Conservation (phyloP, 2,329 filamentous ascomycete genomes). For the Anisogramma anomala region DNA sequence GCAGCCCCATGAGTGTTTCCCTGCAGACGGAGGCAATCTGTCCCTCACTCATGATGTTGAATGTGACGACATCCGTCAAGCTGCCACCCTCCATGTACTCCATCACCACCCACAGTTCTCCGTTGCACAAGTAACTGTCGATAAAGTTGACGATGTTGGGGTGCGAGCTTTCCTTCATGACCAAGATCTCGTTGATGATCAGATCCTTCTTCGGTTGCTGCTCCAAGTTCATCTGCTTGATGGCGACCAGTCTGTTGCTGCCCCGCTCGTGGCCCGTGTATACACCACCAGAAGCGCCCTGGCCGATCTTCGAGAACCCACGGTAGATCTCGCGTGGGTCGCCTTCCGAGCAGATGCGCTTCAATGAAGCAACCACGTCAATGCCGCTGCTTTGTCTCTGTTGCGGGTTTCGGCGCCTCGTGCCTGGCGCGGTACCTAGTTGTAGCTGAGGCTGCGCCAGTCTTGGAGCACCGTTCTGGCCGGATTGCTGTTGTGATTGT, state of each 20-base stretch:
- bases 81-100: constrained; percentile 99
- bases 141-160: constrained; percentile 99
- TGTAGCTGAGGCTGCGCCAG: constrained; percentile 21
- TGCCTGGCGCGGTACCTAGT: constrained; percentile 32
- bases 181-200: constrained; percentile 97
- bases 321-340: constrained; percentile 84
- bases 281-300: constrained; percentile 92
- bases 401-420: constrained; percentile 60
- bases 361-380: constrained; percentile 73
- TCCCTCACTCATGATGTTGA: constrained; percentile 97
- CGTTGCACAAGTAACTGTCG: constrained; percentile 81
- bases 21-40: constrained; percentile 94
- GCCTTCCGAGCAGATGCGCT: constrained; percentile 79
- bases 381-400: constrained; percentile 66
- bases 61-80: constrained; percentile 94
- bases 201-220: constrained; percentile 98
- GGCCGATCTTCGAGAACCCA: constrained; percentile 86
- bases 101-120: constrained; percentile 98
- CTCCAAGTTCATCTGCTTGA: constrained; percentile 99
- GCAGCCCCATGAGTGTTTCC: constrained; percentile 82
- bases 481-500: constrained; percentile 40
- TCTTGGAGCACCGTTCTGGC: constrained; percentile 28
- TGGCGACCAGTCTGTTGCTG: constrained; percentile 81
- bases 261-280: constrained; percentile 80
- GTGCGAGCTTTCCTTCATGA: constrained; percentile 98